Base-by-base conservation (phyloP, 441 rosid genomes). In the Eruca vesicaria region DNA sequence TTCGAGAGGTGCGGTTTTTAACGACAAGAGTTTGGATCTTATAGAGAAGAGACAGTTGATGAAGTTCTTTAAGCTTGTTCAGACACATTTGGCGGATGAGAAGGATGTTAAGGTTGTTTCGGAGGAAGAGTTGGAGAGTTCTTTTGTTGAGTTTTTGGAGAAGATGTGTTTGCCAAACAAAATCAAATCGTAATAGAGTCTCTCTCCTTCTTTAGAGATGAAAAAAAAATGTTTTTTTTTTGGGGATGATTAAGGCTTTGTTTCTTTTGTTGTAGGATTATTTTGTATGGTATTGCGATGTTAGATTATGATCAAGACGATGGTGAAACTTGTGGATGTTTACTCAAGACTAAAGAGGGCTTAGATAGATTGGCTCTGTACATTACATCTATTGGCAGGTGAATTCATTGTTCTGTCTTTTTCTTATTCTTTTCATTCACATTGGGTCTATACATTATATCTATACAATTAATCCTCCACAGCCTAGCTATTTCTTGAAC, bases 51-150 rank as follows among this genome's bases (percentile, higher is more conserved):
- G 84, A 69, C 84, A 60, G 77, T 75, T 95, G 62, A 93, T 86
- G 96, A 85, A 85, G 74, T 91, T 95, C 78, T 91, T 89, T 68
- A 96, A 95, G 88, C 86, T 86, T 35, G 95, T 95, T 28, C 93
- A 91, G 41, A 80, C 68, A 35, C 98, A 93, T 63, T 75, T 89
- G 74, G 35, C 6, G 1, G 53, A 78, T 32, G 81, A 69, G 32
- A 69, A 59, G 2, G 32, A 35, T 33, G 31, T 62, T 2, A 81
- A 16, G 26, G 26, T 23, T 35, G 85, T 95, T 43, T 82, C 87
- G 0, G 84, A 85, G 36, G 90, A 87, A 76, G 99, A 90, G 76
- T 77, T 93, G 90, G 93, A 89, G 76, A 82, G 72, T 74, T 87
- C 95, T 0, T 91, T 93, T 76, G 83, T 81, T 16, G 94, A 90